Percentiles rank a stretch among this genome's conserved stretches.
These are phyloP conservation scores for Globisporangium iwayamae DNA, from an alignment of 352 stramenopile genomes.

Conservation along the genomic window DNA sequence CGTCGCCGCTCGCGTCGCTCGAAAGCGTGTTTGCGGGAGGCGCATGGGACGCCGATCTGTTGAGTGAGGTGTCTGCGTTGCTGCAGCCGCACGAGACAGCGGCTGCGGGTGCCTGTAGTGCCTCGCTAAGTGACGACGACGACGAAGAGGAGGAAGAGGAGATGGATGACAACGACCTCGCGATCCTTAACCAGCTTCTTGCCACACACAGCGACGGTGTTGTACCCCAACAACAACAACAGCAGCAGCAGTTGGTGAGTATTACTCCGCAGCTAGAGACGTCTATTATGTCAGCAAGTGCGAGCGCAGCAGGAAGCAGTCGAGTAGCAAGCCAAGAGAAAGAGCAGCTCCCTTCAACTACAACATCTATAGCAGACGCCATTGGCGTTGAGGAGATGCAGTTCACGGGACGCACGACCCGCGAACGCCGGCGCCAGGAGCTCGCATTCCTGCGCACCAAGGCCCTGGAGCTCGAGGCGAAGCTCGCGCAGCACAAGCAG, in stretches of 20 bases:
- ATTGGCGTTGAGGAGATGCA: conserved; percentile 2
- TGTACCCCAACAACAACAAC: background rate
- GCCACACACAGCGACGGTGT: background rate
- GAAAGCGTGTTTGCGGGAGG: background rate
- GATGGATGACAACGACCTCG: conserved; percentile 13
- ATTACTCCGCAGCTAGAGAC: background rate
- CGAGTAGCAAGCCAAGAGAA: background rate
- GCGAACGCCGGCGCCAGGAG: conserved; percentile 26
- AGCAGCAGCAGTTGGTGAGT: background rate
- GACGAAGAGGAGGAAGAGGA: conserved; percentile 1
- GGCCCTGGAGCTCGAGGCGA: conserved; percentile 24
- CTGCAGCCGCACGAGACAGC: conserved; percentile 2
- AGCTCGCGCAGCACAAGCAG: conserved; percentile 22
- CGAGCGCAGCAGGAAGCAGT: background rate
- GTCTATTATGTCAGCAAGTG: background rate
- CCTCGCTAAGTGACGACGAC: background rate
- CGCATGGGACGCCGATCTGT: conserved; percentile 14
- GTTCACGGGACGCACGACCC: conserved; percentile 15
- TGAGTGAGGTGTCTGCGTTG: conserved; percentile 11
- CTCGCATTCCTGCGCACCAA: conserved; percentile 26
- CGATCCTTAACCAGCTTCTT: conserved; percentile 16
- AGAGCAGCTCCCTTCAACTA: background rate
- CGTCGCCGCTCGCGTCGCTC: conserved; percentile 5
- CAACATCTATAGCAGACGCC: background rate
- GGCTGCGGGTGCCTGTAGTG: too few species aligned